A percentile compares a stretch with the other conserved stretches of the same genome.
Conservation (phyloP, 495 filamentous ascomycete species). For the Daldinia caldariorum region DNA sequence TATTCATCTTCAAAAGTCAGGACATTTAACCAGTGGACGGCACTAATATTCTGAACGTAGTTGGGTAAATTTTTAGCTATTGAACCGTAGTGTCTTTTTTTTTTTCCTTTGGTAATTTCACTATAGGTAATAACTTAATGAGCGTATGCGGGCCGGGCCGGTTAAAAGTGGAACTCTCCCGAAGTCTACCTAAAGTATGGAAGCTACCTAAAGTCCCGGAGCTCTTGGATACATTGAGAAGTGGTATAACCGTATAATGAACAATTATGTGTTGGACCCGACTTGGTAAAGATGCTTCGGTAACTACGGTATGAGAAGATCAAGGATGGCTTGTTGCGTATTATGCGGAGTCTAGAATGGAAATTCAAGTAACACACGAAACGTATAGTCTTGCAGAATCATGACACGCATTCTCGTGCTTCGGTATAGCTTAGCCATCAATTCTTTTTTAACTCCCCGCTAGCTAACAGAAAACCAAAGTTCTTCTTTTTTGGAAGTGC, state of each 20-base stretch:
- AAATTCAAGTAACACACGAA: slow-evolving; percentile 7
- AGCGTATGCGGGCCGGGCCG: slow-evolving; percentile 19
- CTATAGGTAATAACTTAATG: neutral
- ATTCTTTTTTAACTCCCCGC: slow-evolving; percentile 38
- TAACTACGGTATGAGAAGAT: neutral
- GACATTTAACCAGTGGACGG: neutral
- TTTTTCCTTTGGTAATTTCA: neutral
- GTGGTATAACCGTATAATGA: neutral
- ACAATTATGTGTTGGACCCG: no score
- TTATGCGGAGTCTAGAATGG: neutral
- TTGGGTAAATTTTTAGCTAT: neutral
- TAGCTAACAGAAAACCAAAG: slow-evolving; percentile 21
- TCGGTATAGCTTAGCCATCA: slow-evolving; percentile 30
- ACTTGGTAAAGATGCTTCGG: neutral
- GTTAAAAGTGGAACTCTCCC: slow-evolving; percentile 24
- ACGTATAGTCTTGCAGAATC: neutral
- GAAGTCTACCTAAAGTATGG: slow-evolving; percentile 6
- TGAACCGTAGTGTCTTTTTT: neutral
- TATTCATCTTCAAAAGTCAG: no score
- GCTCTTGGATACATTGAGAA: slow-evolving; percentile 1
- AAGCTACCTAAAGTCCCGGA: slow-evolving; percentile 4
- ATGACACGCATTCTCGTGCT: slow-evolving; percentile 3
- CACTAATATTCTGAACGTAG: neutral
- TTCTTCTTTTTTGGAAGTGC: slow-evolving; percentile 15
- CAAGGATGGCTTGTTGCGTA: neutral